Base-by-base conservation (phyloP, 208 protist species). In the Trypanosoma scelopori region DNA sequence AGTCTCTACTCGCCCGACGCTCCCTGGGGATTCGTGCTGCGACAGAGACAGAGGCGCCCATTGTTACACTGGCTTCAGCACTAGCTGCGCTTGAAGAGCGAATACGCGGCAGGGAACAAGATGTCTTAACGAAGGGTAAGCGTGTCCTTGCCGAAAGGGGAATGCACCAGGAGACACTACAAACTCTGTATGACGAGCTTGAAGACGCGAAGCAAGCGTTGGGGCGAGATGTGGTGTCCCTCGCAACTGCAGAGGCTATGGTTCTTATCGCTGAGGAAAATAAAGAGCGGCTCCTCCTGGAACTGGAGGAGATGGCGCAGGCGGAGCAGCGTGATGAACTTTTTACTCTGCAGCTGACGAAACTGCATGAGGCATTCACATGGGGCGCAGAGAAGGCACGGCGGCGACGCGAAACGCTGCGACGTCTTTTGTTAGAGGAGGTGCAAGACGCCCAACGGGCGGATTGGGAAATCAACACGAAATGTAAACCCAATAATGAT, bases 41-140 rank as follows among this genome's bases (percentile, higher is more conserved):
- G 1, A 22, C 52, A 45, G 7, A 11, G n/a, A 9, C 11, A 45
- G 35, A 45, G 23, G 50, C 42, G 4, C 13, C 55, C 6, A 22
- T 61, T n/a, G 20, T 47, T 11, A 49, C 55, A 46, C 30, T 61
- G 43, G 41, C 22, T 30, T 4, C 37, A 0, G 55, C 42, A 1
- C 6, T 23, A 6, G 55, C 55, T 20, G 22, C 42, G 20, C 6
- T 61, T 1, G 55, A 61, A 27, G 55, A 61, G 1, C 39, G 43
- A 35, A 64, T 64, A 64, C 58, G 35, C 42, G 18, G 27, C 3
- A 50, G 22, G 58, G 58, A 64, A 41, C 28, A 55, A 16, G 30
- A 5, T 25, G 22, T 61, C 23, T 11, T 61, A 12, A 42, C 22
- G 18, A 61, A 61, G 7, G 43, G 15, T 25, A 50, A 50, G 12